Percentiles rank a stretch among this genome's conserved stretches.
phyloP scores from a whole-genome alignment of 106 monocot species.

The Gastrodia elata region DNA sequence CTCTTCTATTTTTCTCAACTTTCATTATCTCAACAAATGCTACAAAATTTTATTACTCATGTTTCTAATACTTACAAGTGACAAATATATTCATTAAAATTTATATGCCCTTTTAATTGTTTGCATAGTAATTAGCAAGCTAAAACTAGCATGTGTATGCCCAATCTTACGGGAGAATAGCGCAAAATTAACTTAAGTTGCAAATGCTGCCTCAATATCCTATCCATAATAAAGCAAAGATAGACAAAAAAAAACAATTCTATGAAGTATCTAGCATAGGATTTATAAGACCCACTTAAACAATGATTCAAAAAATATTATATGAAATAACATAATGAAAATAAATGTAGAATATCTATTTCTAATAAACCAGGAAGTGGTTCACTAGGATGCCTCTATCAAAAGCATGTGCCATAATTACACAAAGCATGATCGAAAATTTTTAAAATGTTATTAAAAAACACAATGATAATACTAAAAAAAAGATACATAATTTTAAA shows the following conservation, averaged over 20 bases:
- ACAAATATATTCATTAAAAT: too few relatives aligned
- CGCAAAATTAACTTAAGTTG: background rate
- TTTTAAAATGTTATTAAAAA: background rate
- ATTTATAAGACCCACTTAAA: background rate
- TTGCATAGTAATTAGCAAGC: too few relatives aligned
- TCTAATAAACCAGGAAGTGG: background rate
- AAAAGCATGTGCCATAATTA: background rate
- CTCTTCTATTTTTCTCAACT: too few relatives aligned
- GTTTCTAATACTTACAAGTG: too few relatives aligned
- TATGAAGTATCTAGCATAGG: background rate
- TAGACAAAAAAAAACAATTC: background rate
- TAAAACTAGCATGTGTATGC: too few relatives aligned
- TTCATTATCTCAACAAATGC: too few relatives aligned
- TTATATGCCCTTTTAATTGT: too few relatives aligned
- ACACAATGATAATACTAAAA: background rate
- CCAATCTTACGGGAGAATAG: too few relatives aligned
- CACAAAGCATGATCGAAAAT: background rate
- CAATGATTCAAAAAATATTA: background rate
- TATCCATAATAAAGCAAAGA: background rate
- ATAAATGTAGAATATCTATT: background rate
- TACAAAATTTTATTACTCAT: too few relatives aligned
- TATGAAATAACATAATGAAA: background rate
- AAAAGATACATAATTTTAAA: background rate
- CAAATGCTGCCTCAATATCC: background rate
- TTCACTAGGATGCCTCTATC: background rate